phyloP scores from a whole-genome alignment of 106 monocot species.

The Acorus gramineus region DNA sequence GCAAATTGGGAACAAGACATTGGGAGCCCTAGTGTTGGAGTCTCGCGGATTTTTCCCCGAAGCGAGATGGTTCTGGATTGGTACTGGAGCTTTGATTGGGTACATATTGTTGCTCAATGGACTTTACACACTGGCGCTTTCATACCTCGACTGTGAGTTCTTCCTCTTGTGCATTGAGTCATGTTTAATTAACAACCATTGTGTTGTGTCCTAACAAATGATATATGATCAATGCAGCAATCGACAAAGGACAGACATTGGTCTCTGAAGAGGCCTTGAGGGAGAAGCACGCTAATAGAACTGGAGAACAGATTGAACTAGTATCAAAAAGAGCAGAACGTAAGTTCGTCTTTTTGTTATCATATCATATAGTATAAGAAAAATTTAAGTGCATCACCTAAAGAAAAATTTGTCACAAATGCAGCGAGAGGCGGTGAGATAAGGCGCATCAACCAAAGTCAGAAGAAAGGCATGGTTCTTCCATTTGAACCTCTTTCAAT shows the following conservation, averaged over 20 bases:
- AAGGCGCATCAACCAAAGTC: background rate
- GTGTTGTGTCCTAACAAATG: background rate
- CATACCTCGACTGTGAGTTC: constrained; percentile 12
- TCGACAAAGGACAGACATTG: constrained; percentile 25
- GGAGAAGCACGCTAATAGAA: constrained; percentile 45
- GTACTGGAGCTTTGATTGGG: constrained; percentile 7
- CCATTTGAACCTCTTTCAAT: constrained; percentile 66
- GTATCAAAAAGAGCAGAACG: constrained; percentile 1
- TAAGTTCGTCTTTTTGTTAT: too few species aligned
- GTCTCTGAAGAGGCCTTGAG: constrained; percentile 45
- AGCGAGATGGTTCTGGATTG: constrained; percentile 16
- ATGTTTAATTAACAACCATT: background rate
- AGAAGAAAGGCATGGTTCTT: constrained; percentile 66
- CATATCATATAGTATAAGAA: too few species aligned
- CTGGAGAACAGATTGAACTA: constrained; percentile 32
- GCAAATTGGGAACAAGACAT: background rate
- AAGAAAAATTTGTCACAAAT: background rate
- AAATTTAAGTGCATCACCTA: too few species aligned
- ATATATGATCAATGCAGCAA: constrained; percentile 29
- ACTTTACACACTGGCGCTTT: constrained; percentile 5
- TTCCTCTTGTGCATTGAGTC: background rate
- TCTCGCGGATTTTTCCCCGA: constrained; percentile 8
- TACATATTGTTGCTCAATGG: constrained; percentile 11
- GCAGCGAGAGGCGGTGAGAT: constrained; percentile 1
- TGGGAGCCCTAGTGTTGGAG: constrained; percentile 11